Evolutionary conservation across 2,329 filamentous ascomycete genomes (phyloP), one percentile per base, ranked within the genome.

Genomic region (Cladobotryum mycophilum): DNA sequence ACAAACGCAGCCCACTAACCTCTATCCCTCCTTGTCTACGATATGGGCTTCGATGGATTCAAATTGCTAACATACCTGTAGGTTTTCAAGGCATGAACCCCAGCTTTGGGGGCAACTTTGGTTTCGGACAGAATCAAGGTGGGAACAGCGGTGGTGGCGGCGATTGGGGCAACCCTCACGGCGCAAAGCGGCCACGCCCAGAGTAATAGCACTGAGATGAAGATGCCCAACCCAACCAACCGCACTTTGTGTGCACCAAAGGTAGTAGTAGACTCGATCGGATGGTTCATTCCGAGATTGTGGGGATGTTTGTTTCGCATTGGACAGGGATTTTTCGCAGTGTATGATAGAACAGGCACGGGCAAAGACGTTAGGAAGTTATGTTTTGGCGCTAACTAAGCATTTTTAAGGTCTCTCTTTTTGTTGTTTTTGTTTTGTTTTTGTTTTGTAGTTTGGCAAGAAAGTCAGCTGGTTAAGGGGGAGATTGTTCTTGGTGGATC

Each of bases 131-230:
- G 52, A 70, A 75, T 59, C 76, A 78, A 56, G 67, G 67, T 30
- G 70, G 71, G 49, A 68, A 66, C 40, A 68, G 67, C 44, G 30
- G 18, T 44, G 30, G 18, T 44, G 70, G 69, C 49, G 70, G 82
- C 52, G 84, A 84, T 49, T 82, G 82, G 68, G 88, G 87, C 75
- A 92, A 92, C 61, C 88, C 88, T 5, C 88, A 92, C 59, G 87
- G 87, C 30, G 83, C 84, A 3, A 93, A 93, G 72, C 78, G 88
- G 58, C 85, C 86, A 57, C 80, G 88, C 55, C 86, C 87, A 54
- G 88, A 91, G 64, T 78, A 74, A 67, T 36, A n/a, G 14, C 20
- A 7, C 25, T 30, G 2, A 30, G 25, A 30, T 30, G 25, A 11
- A 11, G 25, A 30, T 11, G 25, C 8, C 25, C 25, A 30, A 30